Evolutionary conservation across 257 asterid genomes (phyloP).

Genomic region (Capsicum chinense): DNA sequence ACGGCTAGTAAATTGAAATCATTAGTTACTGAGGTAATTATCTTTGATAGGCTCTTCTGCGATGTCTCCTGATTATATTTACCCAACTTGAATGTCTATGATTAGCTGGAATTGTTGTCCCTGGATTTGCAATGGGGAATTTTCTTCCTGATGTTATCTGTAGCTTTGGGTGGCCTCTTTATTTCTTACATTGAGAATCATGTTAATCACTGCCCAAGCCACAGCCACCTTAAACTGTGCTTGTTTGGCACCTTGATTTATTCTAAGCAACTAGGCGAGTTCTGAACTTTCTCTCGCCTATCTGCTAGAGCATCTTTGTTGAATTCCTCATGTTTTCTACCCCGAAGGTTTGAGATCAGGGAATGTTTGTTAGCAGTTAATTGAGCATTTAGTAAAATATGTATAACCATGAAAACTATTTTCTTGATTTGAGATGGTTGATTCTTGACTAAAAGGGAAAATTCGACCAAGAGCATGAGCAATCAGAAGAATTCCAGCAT

Average conservation of each 20-base stretch:
- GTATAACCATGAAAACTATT: neutral
- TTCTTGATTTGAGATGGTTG: conserved; percentile 17
- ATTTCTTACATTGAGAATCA: neutral
- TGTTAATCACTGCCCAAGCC: neutral
- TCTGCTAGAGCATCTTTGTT: neutral
- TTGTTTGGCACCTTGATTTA: neutral
- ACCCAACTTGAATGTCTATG: neutral
- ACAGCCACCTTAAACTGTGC: neutral
- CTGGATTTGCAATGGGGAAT: neutral
- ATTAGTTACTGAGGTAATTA: conserved; percentile 76
- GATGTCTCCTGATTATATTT: neutral
- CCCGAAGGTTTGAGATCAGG: neutral
- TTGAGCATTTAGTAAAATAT: neutral
- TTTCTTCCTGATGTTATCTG: neutral
- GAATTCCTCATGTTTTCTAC: conserved; percentile 9
- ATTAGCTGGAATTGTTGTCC: conserved; percentile 20
- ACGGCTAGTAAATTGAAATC: conserved; percentile 87
- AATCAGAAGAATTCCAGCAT: conserved; percentile 80
- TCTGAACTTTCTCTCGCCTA: neutral
- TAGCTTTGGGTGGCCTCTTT: neutral
- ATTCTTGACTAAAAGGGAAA: conserved; percentile 59
- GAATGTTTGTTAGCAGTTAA: neutral
- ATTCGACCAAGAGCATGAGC: conserved; percentile 84
- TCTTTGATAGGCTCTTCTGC: neutral
- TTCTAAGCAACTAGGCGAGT: neutral